Conservation (phyloP, 1,284 basidiomycete species). For the Puccinia triticina region DNA sequence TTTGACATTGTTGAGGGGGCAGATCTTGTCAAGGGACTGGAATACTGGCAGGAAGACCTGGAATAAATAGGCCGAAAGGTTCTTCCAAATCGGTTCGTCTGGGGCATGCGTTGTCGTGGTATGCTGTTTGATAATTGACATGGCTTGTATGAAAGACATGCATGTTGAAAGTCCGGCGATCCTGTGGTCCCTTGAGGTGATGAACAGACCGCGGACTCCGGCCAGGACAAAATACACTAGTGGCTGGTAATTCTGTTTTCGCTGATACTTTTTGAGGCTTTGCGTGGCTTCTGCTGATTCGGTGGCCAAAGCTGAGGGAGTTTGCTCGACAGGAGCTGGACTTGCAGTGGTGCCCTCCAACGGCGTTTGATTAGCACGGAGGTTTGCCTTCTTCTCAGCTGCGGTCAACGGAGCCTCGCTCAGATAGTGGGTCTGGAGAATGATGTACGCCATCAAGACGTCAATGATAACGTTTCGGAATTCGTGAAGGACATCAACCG, state of each 20-base stretch:
- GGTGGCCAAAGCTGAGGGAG: background rate
- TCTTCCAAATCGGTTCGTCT: slow-evolving; percentile 4
- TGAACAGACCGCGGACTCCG: background rate
- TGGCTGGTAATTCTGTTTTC: background rate
- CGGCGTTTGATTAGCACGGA: background rate
- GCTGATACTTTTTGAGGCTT: background rate
- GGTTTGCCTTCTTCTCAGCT: too few species aligned
- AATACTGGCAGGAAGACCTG: background rate
- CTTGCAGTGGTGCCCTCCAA: background rate
- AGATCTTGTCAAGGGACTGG: background rate
- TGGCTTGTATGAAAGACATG: background rate
- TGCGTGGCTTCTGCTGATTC: background rate
- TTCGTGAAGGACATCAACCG: background rate
- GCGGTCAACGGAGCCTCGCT: background rate
- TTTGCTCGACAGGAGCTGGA: too few species aligned
- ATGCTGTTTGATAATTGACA: background rate
- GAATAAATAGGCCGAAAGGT: background rate
- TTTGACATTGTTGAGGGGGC: background rate
- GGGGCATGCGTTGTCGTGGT: background rate
- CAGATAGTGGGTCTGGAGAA: background rate
- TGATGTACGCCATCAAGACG: background rate
- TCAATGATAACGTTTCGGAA: background rate
- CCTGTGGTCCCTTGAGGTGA: too few species aligned
- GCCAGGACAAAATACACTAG: background rate
- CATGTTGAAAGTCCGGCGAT: too few species aligned